Conservation (phyloP, 2,329 filamentous ascomycete genomes). For the Hymenoscyphus fraxineus region DNA sequence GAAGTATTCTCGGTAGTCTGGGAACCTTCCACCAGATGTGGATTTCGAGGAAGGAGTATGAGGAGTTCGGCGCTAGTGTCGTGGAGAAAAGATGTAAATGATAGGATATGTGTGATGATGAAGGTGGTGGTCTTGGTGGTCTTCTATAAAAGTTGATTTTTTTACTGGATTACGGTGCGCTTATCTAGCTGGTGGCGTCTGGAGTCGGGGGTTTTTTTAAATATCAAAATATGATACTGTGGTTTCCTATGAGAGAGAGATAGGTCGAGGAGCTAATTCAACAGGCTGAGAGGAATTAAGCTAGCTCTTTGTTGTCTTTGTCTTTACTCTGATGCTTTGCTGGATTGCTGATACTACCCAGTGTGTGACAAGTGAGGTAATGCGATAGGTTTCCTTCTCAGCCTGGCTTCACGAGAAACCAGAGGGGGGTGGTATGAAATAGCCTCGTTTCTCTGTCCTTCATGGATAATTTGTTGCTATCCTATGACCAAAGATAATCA, state of each 20-base stretch:
- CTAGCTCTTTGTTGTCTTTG: background rate
- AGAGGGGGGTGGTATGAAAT: too few relatives aligned
- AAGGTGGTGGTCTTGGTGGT: background rate
- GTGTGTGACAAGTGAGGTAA: too few relatives aligned
- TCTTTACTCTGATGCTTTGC: too few relatives aligned
- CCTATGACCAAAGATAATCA: too few relatives aligned
- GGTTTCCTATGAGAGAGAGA: background rate
- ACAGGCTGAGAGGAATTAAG: background rate
- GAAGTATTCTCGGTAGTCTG: slow-evolving; percentile 89
- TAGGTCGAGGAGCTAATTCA: background rate
- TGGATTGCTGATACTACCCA: too few relatives aligned
- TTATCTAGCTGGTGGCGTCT: slow-evolving; percentile 23
- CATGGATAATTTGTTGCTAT: too few relatives aligned
- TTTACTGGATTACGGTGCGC: slow-evolving; percentile 12
- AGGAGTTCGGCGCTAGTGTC: slow-evolving; percentile 85
- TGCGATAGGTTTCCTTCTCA: too few relatives aligned
- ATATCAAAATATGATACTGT: background rate
- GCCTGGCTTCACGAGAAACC: too few relatives aligned
- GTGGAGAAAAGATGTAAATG: slow-evolving; percentile 96
- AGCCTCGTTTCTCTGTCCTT: too few relatives aligned
- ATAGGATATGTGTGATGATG: slow-evolving; percentile 20
- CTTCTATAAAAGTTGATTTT: slow-evolving; percentile 10
- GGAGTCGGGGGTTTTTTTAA: slow-evolving; percentile 21
- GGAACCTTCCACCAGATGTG: slow-evolving; percentile 99
- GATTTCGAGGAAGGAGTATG: slow-evolving; percentile 96